These are phyloP conservation scores for Phytophthora nicotianae DNA, from an alignment of 352 stramenopile genomes.

Conservation along the genomic window DNA sequence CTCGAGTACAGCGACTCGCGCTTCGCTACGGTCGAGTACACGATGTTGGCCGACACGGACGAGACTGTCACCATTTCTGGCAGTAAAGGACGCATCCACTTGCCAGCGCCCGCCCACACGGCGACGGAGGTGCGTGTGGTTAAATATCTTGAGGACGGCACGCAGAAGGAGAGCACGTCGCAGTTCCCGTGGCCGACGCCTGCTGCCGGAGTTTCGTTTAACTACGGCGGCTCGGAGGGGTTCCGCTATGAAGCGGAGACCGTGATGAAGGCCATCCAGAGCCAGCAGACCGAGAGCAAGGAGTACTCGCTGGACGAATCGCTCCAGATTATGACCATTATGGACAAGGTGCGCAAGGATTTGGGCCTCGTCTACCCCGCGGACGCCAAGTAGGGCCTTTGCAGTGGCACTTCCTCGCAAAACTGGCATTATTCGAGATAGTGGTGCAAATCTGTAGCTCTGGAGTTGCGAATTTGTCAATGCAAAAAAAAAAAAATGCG, in stretches of 20 bases:
- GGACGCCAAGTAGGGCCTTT: slow-evolving; percentile 20
- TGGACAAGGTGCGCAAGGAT: slow-evolving; percentile 71
- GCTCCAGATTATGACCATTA: slow-evolving; percentile 58
- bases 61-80: slow-evolving; percentile 82
- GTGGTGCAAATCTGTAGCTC: background rate
- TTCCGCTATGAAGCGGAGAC: slow-evolving; percentile 85
- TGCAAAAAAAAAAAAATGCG: no score
- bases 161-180: slow-evolving; percentile 36
- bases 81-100: slow-evolving; percentile 66
- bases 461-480: background rate
- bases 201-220: slow-evolving; percentile 13
- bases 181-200: slow-evolving; percentile 51
- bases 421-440: slow-evolving; percentile 1
- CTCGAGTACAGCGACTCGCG: slow-evolving; percentile 58
- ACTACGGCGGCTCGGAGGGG: slow-evolving; percentile 35
- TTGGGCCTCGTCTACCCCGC: slow-evolving; percentile 50
- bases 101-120: slow-evolving; percentile 65
- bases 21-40: slow-evolving; percentile 73
- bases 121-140: slow-evolving; percentile 57
- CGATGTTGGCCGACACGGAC: slow-evolving; percentile 59
- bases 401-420: background rate
- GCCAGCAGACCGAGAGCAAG: slow-evolving; percentile 40
- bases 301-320: slow-evolving; percentile 66
- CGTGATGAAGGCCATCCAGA: slow-evolving; percentile 64
- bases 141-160: slow-evolving; percentile 36